Evolutionary conservation across 345 rosid genomes (phyloP), one percentile per base, ranked within the genome.

Genomic region (Abelmoschus esculentus): DNA sequence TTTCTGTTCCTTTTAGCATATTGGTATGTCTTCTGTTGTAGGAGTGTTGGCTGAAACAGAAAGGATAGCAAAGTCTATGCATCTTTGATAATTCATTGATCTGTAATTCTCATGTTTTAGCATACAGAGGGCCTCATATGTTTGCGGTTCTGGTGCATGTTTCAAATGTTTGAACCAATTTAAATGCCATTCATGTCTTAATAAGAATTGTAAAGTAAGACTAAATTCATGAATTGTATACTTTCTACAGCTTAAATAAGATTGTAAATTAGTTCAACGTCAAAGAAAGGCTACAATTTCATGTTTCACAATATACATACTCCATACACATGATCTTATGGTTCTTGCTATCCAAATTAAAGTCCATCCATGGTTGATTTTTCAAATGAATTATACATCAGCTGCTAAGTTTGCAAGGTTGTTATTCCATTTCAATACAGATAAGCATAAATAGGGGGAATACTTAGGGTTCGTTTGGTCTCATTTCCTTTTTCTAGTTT

Each of bases 61-160:
- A 9, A 62, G 3, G 4, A 22, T 18, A 38, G 67, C 7, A 62
- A 40, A 62, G 29, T 61, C 67, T 62, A 15, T 62, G 31, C 31
- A 4, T 62, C 29, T 40, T 38, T 40, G n/a, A 62, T 38, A 62
- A 62, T 38, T 1, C 10, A 62, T 40, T 5, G 53, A 42, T 64
- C 53, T 64, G n/a, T 42, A 64, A 42, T 64, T 64, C 32, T 64
- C 32, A 40, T n/a, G 53, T 64, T 64, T 64, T 29, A 64, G 11
- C 18, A 42, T 42, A 22, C 1, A 19, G 32, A 63, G 17, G 67
- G 17, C 52, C n/a, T 64, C 53, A 4, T 22, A 22, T 22, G 32
- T 31, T 31, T 31, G 32, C 3, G 32, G 3, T 31, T 31, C 28
- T 36, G 28, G 4, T n/a, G 66, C 66, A 61, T 61, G 19, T 61